phyloP scores from a whole-genome alignment of 768 basidiomycete species.

The Boletus rubescentipes region DNA sequence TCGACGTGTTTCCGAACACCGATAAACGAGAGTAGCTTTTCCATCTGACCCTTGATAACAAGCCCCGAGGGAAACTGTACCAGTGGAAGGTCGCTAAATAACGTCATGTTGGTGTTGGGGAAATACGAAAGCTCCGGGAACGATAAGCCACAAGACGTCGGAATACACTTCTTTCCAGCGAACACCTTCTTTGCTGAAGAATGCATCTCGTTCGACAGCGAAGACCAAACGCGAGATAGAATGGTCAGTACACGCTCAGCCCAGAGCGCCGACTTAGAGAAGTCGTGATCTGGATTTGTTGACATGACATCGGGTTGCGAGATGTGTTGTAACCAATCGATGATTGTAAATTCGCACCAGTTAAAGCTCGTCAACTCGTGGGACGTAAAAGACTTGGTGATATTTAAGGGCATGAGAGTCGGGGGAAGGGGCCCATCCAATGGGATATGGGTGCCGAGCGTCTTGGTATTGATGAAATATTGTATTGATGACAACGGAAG shows the following conservation, averaged over 20 bases:
- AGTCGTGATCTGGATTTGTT: slow-evolving; percentile 51
- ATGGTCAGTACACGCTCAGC: slow-evolving; percentile 75
- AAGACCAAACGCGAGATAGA: slow-evolving; percentile 71
- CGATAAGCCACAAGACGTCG: slow-evolving; percentile 60
- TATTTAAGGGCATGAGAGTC: slow-evolving; percentile 8
- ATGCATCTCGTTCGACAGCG: slow-evolving; percentile 49
- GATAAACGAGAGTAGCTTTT: slow-evolving; percentile 66
- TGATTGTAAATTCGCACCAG: slow-evolving; percentile 75
- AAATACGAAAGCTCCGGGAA: slow-evolving; percentile 78
- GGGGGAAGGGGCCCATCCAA: slow-evolving; percentile 11
- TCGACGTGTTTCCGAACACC: slow-evolving; percentile 93
- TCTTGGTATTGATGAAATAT: slow-evolving; percentile 67
- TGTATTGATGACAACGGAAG: slow-evolving; percentile 68
- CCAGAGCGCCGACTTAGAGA: slow-evolving; percentile 67
- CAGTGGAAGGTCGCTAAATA: slow-evolving; percentile 84
- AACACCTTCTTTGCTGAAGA: slow-evolving; percentile 43
- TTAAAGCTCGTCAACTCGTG: slow-evolving; percentile 60
- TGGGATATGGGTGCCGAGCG: slow-evolving; percentile 50
- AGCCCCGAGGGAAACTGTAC: slow-evolving; percentile 67
- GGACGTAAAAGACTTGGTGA: slow-evolving; percentile 48
- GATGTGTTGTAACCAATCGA: slow-evolving; percentile 75
- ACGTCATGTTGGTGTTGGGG: slow-evolving; percentile 68
- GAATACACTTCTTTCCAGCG: slow-evolving; percentile 47
- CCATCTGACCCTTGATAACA: slow-evolving; percentile 64
- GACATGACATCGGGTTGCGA: slow-evolving; percentile 45